phyloP scores from a whole-genome alignment of 1,284 basidiomycete genomes.

The Sporisorium iseilematis-ciliati region DNA sequence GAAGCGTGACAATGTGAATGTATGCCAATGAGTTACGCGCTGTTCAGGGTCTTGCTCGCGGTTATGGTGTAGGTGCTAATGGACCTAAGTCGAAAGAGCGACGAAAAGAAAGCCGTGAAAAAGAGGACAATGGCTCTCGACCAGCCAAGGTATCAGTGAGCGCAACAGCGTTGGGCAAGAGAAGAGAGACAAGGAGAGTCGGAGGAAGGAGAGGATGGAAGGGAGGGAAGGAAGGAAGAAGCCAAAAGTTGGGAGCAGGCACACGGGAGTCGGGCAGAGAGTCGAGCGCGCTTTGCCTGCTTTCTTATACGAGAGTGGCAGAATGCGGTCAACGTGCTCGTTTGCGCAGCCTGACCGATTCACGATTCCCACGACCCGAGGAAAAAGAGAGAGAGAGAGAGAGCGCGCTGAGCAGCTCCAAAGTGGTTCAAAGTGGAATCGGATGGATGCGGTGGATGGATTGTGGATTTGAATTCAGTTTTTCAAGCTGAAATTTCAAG shows the following conservation, averaged over 20 bases:
- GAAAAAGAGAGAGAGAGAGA: constrained; percentile 13
- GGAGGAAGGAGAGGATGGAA: constrained; percentile 1
- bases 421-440: too few species aligned
- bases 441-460: background rate
- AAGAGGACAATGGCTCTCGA: too few species aligned
- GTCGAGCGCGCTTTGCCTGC: background rate
- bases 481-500: too few species aligned
- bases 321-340: constrained; percentile 17
- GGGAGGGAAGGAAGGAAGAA: background rate
- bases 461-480: background rate
- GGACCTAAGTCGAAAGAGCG: too few species aligned
- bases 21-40: too few species aligned
- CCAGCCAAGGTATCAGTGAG: too few species aligned
- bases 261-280: constrained; percentile 6
- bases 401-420: background rate
- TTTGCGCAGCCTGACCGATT: constrained; percentile 17
- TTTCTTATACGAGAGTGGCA: background rate
- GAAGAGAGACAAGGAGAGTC: background rate
- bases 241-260: background rate
- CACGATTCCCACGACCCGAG: constrained; percentile 45
- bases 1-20: background rate
- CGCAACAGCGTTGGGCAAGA: too few species aligned
- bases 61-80: too few species aligned
- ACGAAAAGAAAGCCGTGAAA: too few species aligned
- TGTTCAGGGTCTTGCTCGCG: too few species aligned